Evolutionary conservation across 768 basidiomycete species (phyloP).

Genomic region (Porpolomopsis calyptriformis): DNA sequence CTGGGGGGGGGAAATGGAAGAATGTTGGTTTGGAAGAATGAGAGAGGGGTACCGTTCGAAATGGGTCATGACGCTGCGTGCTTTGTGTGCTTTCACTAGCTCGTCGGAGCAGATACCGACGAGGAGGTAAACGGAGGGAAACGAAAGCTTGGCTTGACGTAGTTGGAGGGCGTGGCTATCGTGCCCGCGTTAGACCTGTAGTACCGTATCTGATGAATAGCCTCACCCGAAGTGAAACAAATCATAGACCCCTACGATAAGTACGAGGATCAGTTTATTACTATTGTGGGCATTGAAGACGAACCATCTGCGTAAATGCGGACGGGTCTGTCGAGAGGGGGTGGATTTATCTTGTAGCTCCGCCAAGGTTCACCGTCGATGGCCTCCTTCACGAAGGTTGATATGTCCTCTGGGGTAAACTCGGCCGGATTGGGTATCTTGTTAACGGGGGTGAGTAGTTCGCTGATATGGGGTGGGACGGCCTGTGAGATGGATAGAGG

Average conservation of each 20-base stretch:
- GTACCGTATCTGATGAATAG: not conserved
- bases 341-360: conserved; percentile 76
- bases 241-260: conserved; percentile 75
- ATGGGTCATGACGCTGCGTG: conserved; percentile 78
- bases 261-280: too few relatives aligned
- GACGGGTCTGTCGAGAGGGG: conserved; percentile 69
- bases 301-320: conserved; percentile 90
- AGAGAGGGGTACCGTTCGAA: conserved; percentile 52
- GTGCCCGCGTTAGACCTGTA: conserved; percentile 6
- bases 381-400: conserved; percentile 60
- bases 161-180: conserved; percentile 86
- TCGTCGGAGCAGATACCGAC: conserved; percentile 92
- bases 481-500: conserved; percentile 26
- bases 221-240: conserved; percentile 90
- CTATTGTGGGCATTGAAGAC: too few relatives aligned
- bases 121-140: conserved; percentile 81
- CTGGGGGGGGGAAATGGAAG: conserved; percentile 24
- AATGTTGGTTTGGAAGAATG: not conserved
- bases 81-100: conserved; percentile 70
- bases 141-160: conserved; percentile 91
- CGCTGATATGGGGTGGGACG: conserved; percentile 20
- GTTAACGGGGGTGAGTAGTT: conserved; percentile 27
- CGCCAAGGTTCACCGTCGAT: conserved; percentile 60
- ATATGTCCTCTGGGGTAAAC: conserved; percentile 69
- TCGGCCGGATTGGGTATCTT: conserved; percentile 45